Base-by-base conservation (phyloP, 352 stramenopile genomes). In the Pythium aphanidermatum region DNA sequence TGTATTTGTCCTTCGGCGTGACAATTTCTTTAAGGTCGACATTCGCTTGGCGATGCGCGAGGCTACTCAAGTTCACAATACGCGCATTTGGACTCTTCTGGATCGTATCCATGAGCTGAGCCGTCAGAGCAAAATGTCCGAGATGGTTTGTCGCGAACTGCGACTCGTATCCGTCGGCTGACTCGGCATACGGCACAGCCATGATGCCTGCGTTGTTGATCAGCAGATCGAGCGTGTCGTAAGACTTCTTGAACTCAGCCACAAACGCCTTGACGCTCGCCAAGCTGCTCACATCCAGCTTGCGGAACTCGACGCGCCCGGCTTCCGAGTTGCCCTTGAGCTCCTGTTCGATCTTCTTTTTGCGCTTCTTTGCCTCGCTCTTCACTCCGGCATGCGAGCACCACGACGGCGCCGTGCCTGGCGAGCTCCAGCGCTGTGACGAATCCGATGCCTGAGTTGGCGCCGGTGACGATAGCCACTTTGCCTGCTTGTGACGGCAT, bases 401-500 rank as follows among this genome's bases (percentile, higher is more conserved):
- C 62, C 10, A 88, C 76, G 16, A n/a, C n/a, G 20, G 70, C 83
- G 24, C 69, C 61, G 39, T 77, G 70, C 37, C 73, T 57, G 40
- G 64, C 81, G 28, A 95, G 63, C 5, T 51, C 53, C 33, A 68
- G 49, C 3, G 83, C 66, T 8, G 77, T 91, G 46, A 74, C 68
- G 36, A 80, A 86, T 5, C 86, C 86, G 38, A 96, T 66, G 12
- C 82, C 79, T 11, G 82, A 70, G 51, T 94, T 95, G 39, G 53
- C 63, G 23, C 83, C 86, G 3, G 84, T 95, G 43, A 95, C 74
- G 40, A 95, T 60, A n/a, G 67, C 77, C 35, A 93, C 54, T 21
- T 79, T 95, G 23, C 59, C 68, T 1, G 33, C 25, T 5, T 66
- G 45, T 16, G 24, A 45, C 20, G 42, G 30, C 1, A 50, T 50